Percentiles rank a stretch among this genome's conserved stretches.
These are phyloP conservation scores for Brassica carinata DNA, from an alignment of 345 rosid species.

Conservation along the genomic window DNA sequence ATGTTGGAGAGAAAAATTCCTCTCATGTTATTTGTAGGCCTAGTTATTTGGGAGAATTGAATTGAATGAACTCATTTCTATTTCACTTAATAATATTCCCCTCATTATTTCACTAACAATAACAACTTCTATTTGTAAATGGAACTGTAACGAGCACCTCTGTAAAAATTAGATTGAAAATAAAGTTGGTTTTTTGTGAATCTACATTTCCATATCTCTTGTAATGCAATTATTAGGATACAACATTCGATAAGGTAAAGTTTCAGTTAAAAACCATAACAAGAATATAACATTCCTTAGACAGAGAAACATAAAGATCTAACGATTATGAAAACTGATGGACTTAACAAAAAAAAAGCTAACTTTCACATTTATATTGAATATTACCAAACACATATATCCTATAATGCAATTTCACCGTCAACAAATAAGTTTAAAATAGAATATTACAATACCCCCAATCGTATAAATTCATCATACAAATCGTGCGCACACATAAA, in stretches of 20 bases:
- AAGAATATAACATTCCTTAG: neutral
- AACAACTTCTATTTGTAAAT: neutral
- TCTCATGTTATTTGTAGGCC: neutral
- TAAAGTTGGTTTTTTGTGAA: neutral
- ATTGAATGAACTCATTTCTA: neutral
- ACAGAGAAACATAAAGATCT: neutral
- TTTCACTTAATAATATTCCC: neutral
- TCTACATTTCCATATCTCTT: neutral
- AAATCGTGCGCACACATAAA: conserved; percentile 3
- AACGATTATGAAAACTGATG: neutral
- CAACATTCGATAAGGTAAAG: neutral
- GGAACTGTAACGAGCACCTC: neutral
- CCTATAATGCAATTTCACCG: neutral
- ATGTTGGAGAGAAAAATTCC: neutral
- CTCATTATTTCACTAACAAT: neutral
- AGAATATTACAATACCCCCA: conserved; percentile 20
- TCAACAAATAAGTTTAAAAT: neutral
- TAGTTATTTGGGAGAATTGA: neutral
- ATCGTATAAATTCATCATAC: neutral
- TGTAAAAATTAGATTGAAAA: neutral
- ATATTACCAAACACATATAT: neutral
- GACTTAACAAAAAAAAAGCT: neutral
- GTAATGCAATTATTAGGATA: neutral
- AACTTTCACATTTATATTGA: neutral
- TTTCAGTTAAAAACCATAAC: neutral